Base-by-base conservation (phyloP, 441 rosid genomes). In the Populus hybrid region DNA sequence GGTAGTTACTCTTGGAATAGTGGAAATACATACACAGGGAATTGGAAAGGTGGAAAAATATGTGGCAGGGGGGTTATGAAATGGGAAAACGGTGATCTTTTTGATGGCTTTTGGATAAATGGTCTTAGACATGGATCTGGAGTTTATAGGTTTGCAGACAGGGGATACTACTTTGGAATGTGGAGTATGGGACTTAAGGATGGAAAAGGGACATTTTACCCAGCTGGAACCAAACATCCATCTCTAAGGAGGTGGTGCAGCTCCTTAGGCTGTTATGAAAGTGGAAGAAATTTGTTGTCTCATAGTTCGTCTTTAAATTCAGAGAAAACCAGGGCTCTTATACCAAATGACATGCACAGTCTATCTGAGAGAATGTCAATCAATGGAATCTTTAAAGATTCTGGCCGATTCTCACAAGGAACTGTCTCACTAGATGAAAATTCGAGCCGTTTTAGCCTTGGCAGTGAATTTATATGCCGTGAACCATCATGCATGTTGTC, bases 41-140 rank as follows among this genome's bases (percentile, higher is more conserved):
- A 83, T 59, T 96, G 98, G 98, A 96, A 89, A 87, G 86, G 77
- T 59, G 96, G 99, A 76, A 88, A 81, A 86, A 91, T 96, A 97
- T 83, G 83, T 78, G 99, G 98, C 10, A 89, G 92, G 87, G 99
- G 99, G 68, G 87, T 92, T 72, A 94, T 96, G 98, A 91, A 89
- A 83, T 96, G 99, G 99, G 88, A 35, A 38, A 92, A 88, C 67
- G 96, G 99, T 57, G 99, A 96, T 84, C 72, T 88, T 32, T 96
- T 82, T 67, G 87, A 93, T 40, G 99, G 99, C 18, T 83, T 82
- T 86, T 96, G 99, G 99, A 76, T 81, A 77, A 93, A 94, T 84
- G 98, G 96, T 21, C 76, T 85, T 61, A 87, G 91, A 80, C 91
- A 96, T 76, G 97, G 98, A 67, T 91, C 95, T 35, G 98, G 99